Evolutionary conservation across 495 filamentous ascomycete species (phyloP).

Genomic region (Penicilliopsis zonata): DNA sequence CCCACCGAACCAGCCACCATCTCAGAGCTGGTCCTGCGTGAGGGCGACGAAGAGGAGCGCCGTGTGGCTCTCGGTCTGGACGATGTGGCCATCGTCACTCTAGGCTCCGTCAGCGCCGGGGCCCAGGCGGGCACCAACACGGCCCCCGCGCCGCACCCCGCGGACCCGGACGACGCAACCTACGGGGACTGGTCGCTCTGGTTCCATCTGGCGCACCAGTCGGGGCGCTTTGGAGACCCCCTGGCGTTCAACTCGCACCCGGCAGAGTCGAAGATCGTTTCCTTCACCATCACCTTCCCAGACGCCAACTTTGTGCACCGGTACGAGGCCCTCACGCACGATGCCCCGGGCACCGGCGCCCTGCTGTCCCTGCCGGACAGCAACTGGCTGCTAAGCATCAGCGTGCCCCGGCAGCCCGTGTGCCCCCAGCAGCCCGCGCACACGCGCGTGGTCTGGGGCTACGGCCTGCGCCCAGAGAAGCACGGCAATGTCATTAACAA

Average conservation of each 20-base stretch:
- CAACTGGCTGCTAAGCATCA: constrained; percentile 24
- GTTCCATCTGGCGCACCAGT: constrained; percentile 7
- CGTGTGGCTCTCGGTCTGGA: constrained; percentile 5
- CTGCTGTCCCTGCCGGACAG: constrained; percentile 22
- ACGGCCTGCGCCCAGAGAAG: constrained; percentile 14
- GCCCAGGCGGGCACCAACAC: constrained; percentile 10
- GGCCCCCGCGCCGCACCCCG: constrained; percentile 1
- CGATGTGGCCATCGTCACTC: constrained; percentile 14
- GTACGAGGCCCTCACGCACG: constrained; percentile 14
- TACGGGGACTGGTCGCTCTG: constrained; percentile 16
- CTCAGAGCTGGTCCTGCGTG: not conserved
- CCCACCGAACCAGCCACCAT: constrained; percentile 4
- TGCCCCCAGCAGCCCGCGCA: constrained; percentile 18
- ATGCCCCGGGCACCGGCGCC: constrained; percentile 19
- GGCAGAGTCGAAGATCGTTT: constrained; percentile 17
- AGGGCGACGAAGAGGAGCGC: constrained; percentile 5
- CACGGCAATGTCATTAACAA: constrained; percentile 24
- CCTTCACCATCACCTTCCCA: constrained; percentile 28
- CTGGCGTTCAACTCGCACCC: constrained; percentile 17
- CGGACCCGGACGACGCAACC: constrained; percentile 4
- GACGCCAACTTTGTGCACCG: constrained; percentile 14
- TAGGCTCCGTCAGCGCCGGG: constrained; percentile 13
- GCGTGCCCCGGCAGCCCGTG: constrained; percentile 25
- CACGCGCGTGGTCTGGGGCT: constrained; percentile 23
- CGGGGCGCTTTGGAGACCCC: constrained; percentile 21